phyloP scores from a whole-genome alignment of 2,329 filamentous ascomycete genomes.

The Paecilomyces sp. region DNA sequence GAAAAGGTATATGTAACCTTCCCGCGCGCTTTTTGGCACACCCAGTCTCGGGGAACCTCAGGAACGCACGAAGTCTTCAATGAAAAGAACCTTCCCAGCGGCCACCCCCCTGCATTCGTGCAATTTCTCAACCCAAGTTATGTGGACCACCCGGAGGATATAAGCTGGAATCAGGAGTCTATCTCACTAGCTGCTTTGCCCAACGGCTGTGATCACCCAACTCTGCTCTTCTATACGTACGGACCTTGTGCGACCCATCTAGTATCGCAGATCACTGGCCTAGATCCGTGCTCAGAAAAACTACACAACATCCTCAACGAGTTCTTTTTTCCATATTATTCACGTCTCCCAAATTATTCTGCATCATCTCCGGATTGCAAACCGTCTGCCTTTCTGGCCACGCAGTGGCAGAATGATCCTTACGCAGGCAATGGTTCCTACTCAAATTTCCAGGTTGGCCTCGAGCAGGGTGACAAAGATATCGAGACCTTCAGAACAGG shows the following conservation, averaged over 20 bases:
- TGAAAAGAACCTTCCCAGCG: conserved; percentile 14
- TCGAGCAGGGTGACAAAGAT: conserved; percentile 63
- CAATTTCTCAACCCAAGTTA: conserved; percentile 71
- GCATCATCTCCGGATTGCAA: conserved; percentile 48
- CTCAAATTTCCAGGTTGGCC: conserved; percentile 72
- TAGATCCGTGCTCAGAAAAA: conserved; percentile 34
- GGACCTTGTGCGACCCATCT: conserved; percentile 36
- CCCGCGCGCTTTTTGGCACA: conserved; percentile 66
- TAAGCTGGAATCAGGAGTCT: conserved; percentile 66
- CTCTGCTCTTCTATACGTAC: conserved; percentile 67
- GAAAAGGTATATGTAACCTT: conserved; percentile 59
- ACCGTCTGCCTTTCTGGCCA: conserved; percentile 59
- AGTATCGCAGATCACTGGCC: conserved; percentile 23
- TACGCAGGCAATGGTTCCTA: conserved; percentile 78
- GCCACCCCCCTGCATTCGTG: conserved; percentile 56
- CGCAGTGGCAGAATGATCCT: conserved; percentile 70
- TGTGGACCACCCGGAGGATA: conserved; percentile 52
- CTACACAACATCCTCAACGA: conserved; percentile 50
- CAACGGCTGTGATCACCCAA: conserved; percentile 58
- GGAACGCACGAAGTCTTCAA: not conserved
- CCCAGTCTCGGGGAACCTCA: conserved; percentile 19
- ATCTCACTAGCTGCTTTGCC: conserved; percentile 68
- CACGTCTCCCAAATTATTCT: conserved; percentile 62
- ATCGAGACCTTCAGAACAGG: conserved; percentile 54
- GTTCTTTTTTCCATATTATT: conserved; percentile 74